Conservation (phyloP, 202 grass and related monocot species). For the Thinopyrum obtusiflorum region DNA sequence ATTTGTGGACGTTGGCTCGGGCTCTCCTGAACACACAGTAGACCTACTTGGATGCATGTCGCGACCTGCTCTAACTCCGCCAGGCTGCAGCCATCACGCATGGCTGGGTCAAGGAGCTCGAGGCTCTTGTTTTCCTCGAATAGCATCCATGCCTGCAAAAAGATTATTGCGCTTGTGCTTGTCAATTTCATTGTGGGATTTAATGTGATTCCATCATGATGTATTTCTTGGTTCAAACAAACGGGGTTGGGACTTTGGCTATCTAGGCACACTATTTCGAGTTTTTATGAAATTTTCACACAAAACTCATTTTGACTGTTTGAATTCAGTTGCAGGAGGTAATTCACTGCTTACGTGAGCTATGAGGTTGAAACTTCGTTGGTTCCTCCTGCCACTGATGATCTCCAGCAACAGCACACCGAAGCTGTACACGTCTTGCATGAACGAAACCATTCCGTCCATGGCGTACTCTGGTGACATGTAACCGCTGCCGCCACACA, state of each 20-base stretch:
- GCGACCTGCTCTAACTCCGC: conserved; percentile 25
- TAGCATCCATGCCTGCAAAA: conserved; percentile 45
- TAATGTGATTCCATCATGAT: not conserved
- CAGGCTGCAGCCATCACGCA: conserved; percentile 12
- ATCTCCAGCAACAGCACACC: conserved; percentile 70
- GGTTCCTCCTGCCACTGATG: conserved; percentile 52
- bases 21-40: conserved; percentile 61
- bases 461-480: conserved; percentile 74
- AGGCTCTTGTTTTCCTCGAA: conserved; percentile 39
- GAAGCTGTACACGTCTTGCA: conserved; percentile 76
- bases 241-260: no score
- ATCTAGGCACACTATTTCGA: not conserved
- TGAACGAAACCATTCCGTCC: conserved; percentile 59
- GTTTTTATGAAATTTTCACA: not conserved
- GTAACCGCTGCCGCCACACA: conserved; percentile 41
- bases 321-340: not conserved
- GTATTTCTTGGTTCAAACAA: not conserved
- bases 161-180: not conserved
- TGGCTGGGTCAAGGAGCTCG: conserved; percentile 36
- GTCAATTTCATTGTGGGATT: not conserved
- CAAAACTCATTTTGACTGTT: not conserved
- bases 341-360: conserved; percentile 38
- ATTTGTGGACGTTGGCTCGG: not conserved
- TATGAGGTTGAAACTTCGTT: conserved; percentile 34
- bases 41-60: conserved; percentile 42